phyloP scores from a whole-genome alignment of 129 eudicot genomes.

The Chrysanthemum makinoi region DNA sequence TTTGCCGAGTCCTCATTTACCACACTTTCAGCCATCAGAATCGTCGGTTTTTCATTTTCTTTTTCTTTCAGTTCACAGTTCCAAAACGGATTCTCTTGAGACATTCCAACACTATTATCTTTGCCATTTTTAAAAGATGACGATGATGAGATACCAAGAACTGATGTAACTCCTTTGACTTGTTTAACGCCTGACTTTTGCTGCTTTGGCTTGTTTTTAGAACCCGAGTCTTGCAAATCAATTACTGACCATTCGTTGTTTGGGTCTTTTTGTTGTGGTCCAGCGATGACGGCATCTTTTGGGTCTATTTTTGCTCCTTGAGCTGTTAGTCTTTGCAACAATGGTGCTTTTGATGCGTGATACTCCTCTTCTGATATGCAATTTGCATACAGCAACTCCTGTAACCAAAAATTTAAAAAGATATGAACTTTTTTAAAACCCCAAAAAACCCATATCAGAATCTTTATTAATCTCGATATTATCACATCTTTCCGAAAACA shows the following conservation, averaged over 20 bases:
- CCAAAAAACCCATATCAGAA: neutral
- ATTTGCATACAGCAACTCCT: slow-evolving; percentile 85
- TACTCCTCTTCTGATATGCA: slow-evolving; percentile 94
- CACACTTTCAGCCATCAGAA: slow-evolving; percentile 71
- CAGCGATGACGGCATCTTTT: slow-evolving; percentile 50
- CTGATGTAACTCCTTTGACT: slow-evolving; percentile 57
- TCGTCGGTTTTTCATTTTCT: slow-evolving; percentile 54
- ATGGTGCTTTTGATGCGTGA: slow-evolving; percentile 83
- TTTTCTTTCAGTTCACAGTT: slow-evolving; percentile 44
- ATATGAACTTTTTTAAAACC: no score
- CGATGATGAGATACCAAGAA: slow-evolving; percentile 49
- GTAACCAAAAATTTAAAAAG: slow-evolving; percentile 12
- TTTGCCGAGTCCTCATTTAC: slow-evolving; percentile 38
- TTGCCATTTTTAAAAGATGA: slow-evolving; percentile 43
- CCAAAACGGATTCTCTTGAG: slow-evolving; percentile 90
- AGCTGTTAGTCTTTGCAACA: slow-evolving; percentile 79
- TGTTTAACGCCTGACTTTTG: slow-evolving; percentile 53
- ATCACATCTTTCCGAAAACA: neutral
- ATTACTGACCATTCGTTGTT: slow-evolving; percentile 80
- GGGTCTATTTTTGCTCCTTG: slow-evolving; percentile 87
- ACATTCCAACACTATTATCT: slow-evolving; percentile 43
- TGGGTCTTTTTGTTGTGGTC: slow-evolving; percentile 32
- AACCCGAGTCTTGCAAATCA: slow-evolving; percentile 65
- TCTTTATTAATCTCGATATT: neutral
- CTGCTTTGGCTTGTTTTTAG: slow-evolving; percentile 47